Evolutionary conservation across 202 grass and related monocot genomes (phyloP).

Genomic region (Hordeum pubiflorum): DNA sequence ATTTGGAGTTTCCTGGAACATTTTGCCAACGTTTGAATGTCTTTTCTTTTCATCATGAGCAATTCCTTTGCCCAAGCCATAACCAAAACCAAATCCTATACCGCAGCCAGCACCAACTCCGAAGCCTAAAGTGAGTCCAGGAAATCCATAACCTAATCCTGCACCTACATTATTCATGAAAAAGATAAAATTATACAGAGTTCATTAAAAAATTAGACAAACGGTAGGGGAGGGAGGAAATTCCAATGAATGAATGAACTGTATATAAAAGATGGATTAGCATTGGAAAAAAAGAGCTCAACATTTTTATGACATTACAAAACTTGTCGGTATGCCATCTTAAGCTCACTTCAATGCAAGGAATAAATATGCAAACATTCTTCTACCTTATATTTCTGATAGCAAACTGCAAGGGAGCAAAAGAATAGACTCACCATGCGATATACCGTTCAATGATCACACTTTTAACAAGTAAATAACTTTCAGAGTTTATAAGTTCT

Average conservation of each 20-base stretch:
- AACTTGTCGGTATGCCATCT: not conserved
- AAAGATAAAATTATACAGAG: not conserved
- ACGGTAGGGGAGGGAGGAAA: not conserved
- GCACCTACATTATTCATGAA: constrained; percentile 39
- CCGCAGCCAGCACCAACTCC: constrained; percentile 84
- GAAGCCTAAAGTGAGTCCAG: constrained; percentile 68
- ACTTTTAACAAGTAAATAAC: not conserved
- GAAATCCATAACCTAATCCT: constrained; percentile 70
- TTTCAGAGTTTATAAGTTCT: not conserved
- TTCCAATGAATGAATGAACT: not conserved
- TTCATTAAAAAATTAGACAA: not conserved
- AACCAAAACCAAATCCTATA: constrained; percentile 85
- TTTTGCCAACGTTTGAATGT: constrained; percentile 70
- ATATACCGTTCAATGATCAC: not conserved
- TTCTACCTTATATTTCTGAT: not conserved
- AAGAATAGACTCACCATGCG: not conserved
- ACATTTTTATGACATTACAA: not conserved
- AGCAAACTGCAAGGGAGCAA: not conserved
- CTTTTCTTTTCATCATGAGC: constrained; percentile 45
- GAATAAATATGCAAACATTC: constrained; percentile 3
- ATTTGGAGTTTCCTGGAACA: constrained; percentile 44
- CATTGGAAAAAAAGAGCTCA: not conserved
- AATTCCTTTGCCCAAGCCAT: constrained; percentile 69
- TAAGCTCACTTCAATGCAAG: not conserved
- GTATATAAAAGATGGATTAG: not conserved